These are phyloP conservation scores for Pyrenophora teres DNA, from an alignment of 2,329 filamentous ascomycete species.

Conservation along the genomic window DNA sequence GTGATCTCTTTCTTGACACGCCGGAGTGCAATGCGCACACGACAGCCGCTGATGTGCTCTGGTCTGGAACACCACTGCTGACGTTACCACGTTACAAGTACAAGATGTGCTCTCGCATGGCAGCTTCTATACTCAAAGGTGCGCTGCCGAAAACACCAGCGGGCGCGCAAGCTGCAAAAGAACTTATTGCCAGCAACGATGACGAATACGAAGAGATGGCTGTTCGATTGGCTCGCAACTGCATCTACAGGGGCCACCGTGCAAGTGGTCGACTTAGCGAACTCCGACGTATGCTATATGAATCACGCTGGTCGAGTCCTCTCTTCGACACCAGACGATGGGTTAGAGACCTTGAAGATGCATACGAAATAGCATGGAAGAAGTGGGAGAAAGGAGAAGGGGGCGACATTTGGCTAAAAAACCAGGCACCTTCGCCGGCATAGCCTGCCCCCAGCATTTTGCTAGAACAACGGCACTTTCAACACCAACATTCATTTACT, in stretches of 20 bases:
- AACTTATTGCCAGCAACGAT: conserved; percentile 79
- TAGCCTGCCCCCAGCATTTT: conserved; percentile 2
- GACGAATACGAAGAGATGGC: conserved; percentile 76
- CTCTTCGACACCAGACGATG: conserved; percentile 91
- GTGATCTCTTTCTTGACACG: conserved; percentile 94
- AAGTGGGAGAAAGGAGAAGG: conserved; percentile 83
- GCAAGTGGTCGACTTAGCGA: conserved; percentile 71
- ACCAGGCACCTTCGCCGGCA: not conserved
- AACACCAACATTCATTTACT: not conserved
- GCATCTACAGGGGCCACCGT: conserved; percentile 39
- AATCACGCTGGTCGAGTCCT: conserved; percentile 81
- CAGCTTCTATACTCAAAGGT: conserved; percentile 88
- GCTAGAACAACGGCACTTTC: not conserved
- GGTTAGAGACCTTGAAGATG: conserved; percentile 86
- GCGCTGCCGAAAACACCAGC: conserved; percentile 74
- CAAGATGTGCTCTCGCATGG: conserved; percentile 99
- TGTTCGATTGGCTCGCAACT: conserved; percentile 41
- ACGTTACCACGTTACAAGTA: conserved; percentile 91
- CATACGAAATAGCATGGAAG: conserved; percentile 86
- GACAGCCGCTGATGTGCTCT: conserved; percentile 92
- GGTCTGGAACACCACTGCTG: conserved; percentile 91
- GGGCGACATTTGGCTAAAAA: conserved; percentile 84
- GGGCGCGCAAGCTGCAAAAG: conserved; percentile 69
- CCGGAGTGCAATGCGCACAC: conserved; percentile 98
- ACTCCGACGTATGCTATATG: conserved; percentile 79